phyloP scores from a whole-genome alignment of 345 rosid genomes.

The Salix purpurea region DNA sequence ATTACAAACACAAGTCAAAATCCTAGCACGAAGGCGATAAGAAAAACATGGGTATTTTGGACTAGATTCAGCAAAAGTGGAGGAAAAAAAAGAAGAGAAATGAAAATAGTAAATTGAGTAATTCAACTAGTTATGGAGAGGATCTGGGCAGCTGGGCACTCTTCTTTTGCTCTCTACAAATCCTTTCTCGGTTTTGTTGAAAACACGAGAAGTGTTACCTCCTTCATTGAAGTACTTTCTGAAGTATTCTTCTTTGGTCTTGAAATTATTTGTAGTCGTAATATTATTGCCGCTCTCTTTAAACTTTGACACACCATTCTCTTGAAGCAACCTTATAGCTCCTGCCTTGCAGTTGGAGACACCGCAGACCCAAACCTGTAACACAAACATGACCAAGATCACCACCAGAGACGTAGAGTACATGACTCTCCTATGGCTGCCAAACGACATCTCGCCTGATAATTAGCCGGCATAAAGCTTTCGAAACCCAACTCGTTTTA shows the following conservation, averaged over 20 bases:
- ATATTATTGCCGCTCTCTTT: neutral
- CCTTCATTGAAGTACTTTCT: slow-evolving; percentile 40
- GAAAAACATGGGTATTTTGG: slow-evolving; percentile 67
- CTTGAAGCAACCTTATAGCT: slow-evolving; percentile 46
- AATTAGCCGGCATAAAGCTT: slow-evolving; percentile 32
- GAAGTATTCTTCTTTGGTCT: slow-evolving; percentile 24
- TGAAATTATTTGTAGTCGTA: neutral
- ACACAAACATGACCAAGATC: slow-evolving; percentile 7
- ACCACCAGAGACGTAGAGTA: slow-evolving; percentile 25
- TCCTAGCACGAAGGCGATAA: slow-evolving; percentile 19
- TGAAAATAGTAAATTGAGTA: slow-evolving; percentile 6
- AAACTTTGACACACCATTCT: slow-evolving; percentile 8
- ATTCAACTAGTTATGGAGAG: slow-evolving; percentile 72
- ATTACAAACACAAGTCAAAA: slow-evolving; percentile 10
- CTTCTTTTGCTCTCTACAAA: slow-evolving; percentile 55
- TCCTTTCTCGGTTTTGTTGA: slow-evolving; percentile 36
- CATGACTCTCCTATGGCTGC: slow-evolving; percentile 17
- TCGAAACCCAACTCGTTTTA: neutral
- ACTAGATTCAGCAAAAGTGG: slow-evolving; percentile 6
- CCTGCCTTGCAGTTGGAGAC: slow-evolving; percentile 36
- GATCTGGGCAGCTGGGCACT: slow-evolving; percentile 93
- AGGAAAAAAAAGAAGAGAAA: neutral
- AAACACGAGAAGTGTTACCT: slow-evolving; percentile 5
- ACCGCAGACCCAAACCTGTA: slow-evolving; percentile 46
- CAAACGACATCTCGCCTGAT: slow-evolving; percentile 17